Percentiles rank a stretch among this genome's conserved stretches.
Evolutionary conservation across 2,329 filamentous ascomycete species (phyloP).

Genomic region (Colletotrichum paranaense): DNA sequence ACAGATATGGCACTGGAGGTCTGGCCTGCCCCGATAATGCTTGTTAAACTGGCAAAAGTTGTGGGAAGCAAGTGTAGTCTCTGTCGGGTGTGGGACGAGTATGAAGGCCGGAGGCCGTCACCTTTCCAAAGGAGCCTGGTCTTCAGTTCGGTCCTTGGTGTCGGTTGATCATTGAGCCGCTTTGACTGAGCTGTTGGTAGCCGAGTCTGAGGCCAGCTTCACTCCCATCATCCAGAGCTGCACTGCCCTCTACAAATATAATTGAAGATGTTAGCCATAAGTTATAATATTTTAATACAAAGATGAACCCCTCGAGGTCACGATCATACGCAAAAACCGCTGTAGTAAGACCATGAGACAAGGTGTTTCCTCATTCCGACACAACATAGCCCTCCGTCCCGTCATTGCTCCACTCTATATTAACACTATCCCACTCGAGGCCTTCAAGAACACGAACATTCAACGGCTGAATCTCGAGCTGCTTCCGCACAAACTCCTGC

Average conservation of each 20-base stretch:
- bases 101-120: background rate
- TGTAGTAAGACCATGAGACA: background rate
- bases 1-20: constrained; percentile 43
- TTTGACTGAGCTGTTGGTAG: background rate
- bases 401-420: constrained; percentile 19
- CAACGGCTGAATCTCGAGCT: constrained; percentile 33
- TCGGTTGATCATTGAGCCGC: background rate
- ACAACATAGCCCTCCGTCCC: constrained; percentile 17
- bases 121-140: background rate
- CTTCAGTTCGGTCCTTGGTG: background rate
- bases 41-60: constrained; percentile 37
- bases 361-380: background rate
- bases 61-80: background rate
- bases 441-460: constrained; percentile 24
- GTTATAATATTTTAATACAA: background rate
- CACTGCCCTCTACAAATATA: background rate
- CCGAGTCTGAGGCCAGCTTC: background rate
- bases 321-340: too few species aligned
- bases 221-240: background rate
- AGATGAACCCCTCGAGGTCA: background rate
- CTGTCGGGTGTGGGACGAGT: background rate
- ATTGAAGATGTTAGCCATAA: background rate
- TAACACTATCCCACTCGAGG: constrained; percentile 12
- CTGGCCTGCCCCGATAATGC: constrained; percentile 44
- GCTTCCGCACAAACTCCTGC: constrained; percentile 35